Percentiles rank a stretch among this genome's conserved stretches.
phyloP scores from a whole-genome alignment of 441 rosid genomes.

The Mallotus japonicus region DNA sequence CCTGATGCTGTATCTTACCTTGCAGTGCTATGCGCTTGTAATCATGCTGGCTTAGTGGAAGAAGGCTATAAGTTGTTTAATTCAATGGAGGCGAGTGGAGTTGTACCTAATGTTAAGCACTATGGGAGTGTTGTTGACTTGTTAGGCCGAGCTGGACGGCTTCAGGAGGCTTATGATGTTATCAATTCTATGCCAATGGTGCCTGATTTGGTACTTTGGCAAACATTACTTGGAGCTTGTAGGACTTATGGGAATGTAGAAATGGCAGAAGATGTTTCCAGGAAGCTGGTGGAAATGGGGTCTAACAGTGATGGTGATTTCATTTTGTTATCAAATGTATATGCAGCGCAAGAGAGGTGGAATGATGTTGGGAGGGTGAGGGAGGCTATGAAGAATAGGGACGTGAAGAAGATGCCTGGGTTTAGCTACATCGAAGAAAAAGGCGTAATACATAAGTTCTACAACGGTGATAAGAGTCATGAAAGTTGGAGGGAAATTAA shows the following conservation, averaged over 20 bases:
- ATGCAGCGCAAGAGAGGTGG: constrained; percentile 82
- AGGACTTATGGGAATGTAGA: constrained; percentile 59
- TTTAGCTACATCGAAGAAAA: constrained; percentile 67
- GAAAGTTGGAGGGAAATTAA: constrained; percentile 55
- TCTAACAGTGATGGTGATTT: constrained; percentile 73
- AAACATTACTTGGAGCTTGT: constrained; percentile 79
- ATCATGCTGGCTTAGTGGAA: constrained; percentile 80
- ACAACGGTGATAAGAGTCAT: constrained; percentile 66
- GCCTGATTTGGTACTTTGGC: constrained; percentile 79
- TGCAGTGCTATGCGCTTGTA: constrained; percentile 66
- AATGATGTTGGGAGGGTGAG: constrained; percentile 72
- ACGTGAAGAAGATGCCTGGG: constrained; percentile 75
- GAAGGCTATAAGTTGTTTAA: constrained; percentile 59
- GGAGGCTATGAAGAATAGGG: constrained; percentile 61
- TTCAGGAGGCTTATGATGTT: constrained; percentile 62
- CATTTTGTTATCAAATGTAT: constrained; percentile 67
- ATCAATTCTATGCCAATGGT: constrained; percentile 58
- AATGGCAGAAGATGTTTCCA: constrained; percentile 73
- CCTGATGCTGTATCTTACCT: constrained; percentile 67
- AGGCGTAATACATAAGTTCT: constrained; percentile 65
- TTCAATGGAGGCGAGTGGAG: constrained; percentile 45
- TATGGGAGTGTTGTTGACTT: constrained; percentile 86
- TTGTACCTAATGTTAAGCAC: constrained; percentile 64
- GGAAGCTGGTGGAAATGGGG: constrained; percentile 66
- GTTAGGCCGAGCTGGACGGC: constrained; percentile 71